Conservation (phyloP, 179 eudicot genomes). For the Dionaea muscipula region DNA sequence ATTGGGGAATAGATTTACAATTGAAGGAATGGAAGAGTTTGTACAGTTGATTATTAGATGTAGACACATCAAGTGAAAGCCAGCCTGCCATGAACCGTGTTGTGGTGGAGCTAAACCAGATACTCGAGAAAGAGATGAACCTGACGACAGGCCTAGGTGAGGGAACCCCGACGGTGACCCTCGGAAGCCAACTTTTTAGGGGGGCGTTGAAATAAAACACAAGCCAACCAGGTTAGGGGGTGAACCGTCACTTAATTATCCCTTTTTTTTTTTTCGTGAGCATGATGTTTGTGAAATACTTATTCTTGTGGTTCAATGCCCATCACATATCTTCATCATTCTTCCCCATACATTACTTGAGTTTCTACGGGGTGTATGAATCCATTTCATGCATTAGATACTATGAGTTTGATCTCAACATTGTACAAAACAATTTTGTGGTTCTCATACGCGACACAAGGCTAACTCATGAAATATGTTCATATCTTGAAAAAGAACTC, state of each 20-base stretch:
- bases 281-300: conserved; percentile 21
- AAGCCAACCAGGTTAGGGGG: not conserved
- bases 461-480: too few relatives aligned
- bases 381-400: too few relatives aligned
- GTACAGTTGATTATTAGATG: conserved; percentile 56
- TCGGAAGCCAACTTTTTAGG: conserved; percentile 92
- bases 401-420: too few relatives aligned
- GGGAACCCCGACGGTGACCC: conserved; percentile 85
- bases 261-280: conserved; percentile 7
- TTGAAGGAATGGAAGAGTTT: conserved; percentile 85
- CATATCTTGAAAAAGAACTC: too few relatives aligned
- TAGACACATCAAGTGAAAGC: conserved; percentile 66
- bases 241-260: not conserved
- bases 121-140: conserved; percentile 89
- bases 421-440: too few relatives aligned
- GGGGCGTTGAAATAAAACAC: conserved; percentile 40
- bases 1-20: conserved; percentile 64
- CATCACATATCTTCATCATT: conserved; percentile 16
- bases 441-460: too few relatives aligned
- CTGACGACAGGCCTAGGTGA: conserved; percentile 88
- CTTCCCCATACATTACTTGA: too few relatives aligned
- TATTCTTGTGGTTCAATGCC: conserved; percentile 11
- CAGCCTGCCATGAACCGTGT: conserved; percentile 55
- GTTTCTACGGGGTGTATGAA: too few relatives aligned
- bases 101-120: conserved; percentile 65